These are phyloP conservation scores for Sugiyamaella valdiviana DNA, from an alignment of 805 yeast species.

Conservation along the genomic window DNA sequence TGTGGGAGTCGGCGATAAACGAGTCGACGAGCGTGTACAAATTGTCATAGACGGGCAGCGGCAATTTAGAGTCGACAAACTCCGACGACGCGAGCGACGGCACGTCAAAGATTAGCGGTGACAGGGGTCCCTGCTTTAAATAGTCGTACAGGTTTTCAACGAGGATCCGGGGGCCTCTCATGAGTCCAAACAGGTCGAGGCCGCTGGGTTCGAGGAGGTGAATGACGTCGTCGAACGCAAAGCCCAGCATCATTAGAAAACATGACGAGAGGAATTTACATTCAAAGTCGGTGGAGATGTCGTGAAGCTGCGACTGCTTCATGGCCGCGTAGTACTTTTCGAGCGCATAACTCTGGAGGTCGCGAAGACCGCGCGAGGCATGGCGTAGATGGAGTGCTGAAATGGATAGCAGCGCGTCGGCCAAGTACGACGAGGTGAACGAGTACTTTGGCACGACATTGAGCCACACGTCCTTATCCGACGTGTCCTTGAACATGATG, in stretches of 20 bases:
- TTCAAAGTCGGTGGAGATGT: constrained; percentile 7
- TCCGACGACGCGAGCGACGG: background rate
- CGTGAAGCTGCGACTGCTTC: constrained; percentile 6
- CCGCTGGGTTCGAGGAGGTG: background rate
- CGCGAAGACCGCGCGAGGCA: constrained; percentile 6
- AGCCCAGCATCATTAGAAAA: constrained; percentile 18
- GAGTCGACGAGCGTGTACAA: background rate
- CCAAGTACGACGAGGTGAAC: constrained; percentile 8
- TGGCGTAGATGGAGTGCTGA: constrained; percentile 14
- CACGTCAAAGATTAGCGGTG: background rate
- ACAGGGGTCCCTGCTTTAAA: constrained; percentile 2
- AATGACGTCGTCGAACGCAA: constrained; percentile 12
- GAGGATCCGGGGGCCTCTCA: constrained; percentile 7
- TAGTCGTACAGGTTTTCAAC: constrained; percentile 2
- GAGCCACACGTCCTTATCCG: constrained; percentile 14
- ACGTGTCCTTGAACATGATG: constrained; percentile 12
- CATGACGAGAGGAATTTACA: constrained; percentile 10
- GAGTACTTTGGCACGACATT: constrained; percentile 14
- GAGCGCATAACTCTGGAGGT: constrained; percentile 8
- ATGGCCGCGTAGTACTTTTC: constrained; percentile 8
- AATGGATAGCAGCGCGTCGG: constrained; percentile 15
- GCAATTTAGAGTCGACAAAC: background rate
- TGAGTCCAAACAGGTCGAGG: constrained; percentile 5
- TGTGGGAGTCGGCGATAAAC: too few relatives aligned
- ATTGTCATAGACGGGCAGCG: constrained; percentile 5